Evolutionary conservation across 2,329 filamentous ascomycete species (phyloP), one percentile per base, ranked within the genome.

Genomic region (Elsinoe ampelina): DNA sequence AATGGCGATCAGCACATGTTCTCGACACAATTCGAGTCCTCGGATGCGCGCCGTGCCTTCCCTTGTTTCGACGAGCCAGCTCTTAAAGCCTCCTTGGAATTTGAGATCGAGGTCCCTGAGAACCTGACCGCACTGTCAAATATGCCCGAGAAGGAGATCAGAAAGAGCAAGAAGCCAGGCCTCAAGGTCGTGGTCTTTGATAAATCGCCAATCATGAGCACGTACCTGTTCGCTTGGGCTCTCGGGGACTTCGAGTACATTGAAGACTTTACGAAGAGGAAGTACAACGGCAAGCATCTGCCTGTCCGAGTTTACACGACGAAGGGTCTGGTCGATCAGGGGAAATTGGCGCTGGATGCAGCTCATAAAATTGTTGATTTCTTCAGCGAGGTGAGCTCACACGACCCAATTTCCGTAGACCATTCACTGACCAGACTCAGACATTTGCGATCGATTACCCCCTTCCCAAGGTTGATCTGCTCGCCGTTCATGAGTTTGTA

Each of bases 11-110:
- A 83, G 68, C 83, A 73, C 80, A 85, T 77, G 80, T 83, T 95
- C 72, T 95, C 89, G 76, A 98, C 93, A 50, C 93, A 98, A 70
- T 98, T 98, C 68, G 93, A 98, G 77, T 86, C 91, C 45, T 95
- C 90, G 67, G 93, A 98, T 73, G 93, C 93, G 60, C 86, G 93
- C 62, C 81, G 91, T 63, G 92, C 93, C 7, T 96, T 98, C 74
- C 93, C 93, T 48, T 98, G 93, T 75, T 97, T 97, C 67, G 93
- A 98, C 68, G 93, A 98, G 75, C 93, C 93, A 41, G 95, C 95
- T 67, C 80, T 97, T 62, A 98, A 98, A 75, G 89, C 93, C 10
- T 92, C 90, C 2, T 97, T 96, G 67, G 91, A 96, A 71, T 87
- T 98, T 59, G 81, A 90, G 66, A 86, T 98, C 61, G 92, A 97